These are phyloP conservation scores for Tolypocladium nubicola DNA, from an alignment of 2,329 filamentous ascomycete genomes.

Conservation along the genomic window DNA sequence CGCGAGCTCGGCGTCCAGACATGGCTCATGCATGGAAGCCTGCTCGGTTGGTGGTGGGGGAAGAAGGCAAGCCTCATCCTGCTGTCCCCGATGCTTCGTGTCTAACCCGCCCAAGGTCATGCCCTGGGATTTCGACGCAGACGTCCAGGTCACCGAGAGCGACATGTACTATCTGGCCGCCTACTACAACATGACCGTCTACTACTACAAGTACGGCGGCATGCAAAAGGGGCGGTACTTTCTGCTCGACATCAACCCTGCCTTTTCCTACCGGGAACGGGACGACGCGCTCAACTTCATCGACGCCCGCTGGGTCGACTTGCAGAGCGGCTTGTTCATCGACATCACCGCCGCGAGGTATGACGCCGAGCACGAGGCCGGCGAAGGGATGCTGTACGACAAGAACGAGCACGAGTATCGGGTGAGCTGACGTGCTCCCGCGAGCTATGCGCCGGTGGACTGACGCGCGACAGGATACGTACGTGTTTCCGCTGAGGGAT, in stretches of 20 bases:
- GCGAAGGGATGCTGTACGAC: slow-evolving; percentile 35
- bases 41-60: slow-evolving; percentile 85
- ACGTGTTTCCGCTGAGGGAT: slow-evolving; percentile 59
- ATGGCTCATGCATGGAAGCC: slow-evolving; percentile 77
- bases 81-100: background rate
- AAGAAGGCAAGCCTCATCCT: slow-evolving; percentile 24
- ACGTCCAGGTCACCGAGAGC: slow-evolving; percentile 59
- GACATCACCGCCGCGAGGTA: slow-evolving; percentile 42
- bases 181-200: slow-evolving; percentile 51
- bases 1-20: slow-evolving; percentile 58
- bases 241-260: slow-evolving; percentile 37
- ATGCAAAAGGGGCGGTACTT: slow-evolving; percentile 30
- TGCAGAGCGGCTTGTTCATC: slow-evolving; percentile 34
- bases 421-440: slow-evolving; percentile 16
- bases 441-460: background rate
- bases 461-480: slow-evolving; percentile 29
- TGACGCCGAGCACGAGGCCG: slow-evolving; percentile 28
- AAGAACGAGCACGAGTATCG: slow-evolving; percentile 41
- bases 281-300: slow-evolving; percentile 31
- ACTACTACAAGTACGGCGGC: slow-evolving; percentile 29
- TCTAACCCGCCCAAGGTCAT: slow-evolving; percentile 38
- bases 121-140: slow-evolving; percentile 69
- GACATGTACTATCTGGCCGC: slow-evolving; percentile 57
- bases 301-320: slow-evolving; percentile 40
- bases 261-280: slow-evolving; percentile 25